Evolutionary conservation across 176 grass and related monocot species (phyloP).

Genomic region (Hyparrhenia diplandra): DNA sequence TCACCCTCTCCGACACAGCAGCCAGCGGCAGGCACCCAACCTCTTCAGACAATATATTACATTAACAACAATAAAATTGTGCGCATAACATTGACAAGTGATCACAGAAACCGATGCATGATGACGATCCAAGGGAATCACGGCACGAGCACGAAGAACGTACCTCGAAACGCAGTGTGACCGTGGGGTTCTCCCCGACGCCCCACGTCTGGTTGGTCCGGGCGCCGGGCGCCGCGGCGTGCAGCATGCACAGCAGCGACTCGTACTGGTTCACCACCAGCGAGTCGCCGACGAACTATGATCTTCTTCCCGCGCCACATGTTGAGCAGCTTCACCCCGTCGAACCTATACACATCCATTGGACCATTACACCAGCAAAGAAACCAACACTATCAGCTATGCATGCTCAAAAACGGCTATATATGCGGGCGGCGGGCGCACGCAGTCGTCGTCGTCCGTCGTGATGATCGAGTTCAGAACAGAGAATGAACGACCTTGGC

Average conservation of each 20-base stretch:
- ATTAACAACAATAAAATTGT: no score
- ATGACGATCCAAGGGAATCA: background rate
- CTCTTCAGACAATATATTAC: no score
- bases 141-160: background rate
- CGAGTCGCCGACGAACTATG: constrained; percentile 91
- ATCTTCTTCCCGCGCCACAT: constrained; percentile 70
- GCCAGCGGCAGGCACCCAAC: no score
- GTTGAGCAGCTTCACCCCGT: constrained; percentile 51
- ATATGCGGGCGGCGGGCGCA: background rate
- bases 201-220: constrained; percentile 25
- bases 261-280: constrained; percentile 81
- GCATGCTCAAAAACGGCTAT: no score
- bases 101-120: no score
- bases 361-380: background rate
- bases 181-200: constrained; percentile 4
- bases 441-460: background rate
- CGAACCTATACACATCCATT: constrained; percentile 56
- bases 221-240: constrained; percentile 42
- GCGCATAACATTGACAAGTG: no score
- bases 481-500: constrained; percentile 47
- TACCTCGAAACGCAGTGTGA: constrained; percentile 55
- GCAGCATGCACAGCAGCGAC: constrained; percentile 75
- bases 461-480: background rate
- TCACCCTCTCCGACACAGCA: no score
- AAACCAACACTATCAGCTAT: no score